Conservation (phyloP, 2,329 filamentous ascomycete species). For the Anthostomella pinea region DNA sequence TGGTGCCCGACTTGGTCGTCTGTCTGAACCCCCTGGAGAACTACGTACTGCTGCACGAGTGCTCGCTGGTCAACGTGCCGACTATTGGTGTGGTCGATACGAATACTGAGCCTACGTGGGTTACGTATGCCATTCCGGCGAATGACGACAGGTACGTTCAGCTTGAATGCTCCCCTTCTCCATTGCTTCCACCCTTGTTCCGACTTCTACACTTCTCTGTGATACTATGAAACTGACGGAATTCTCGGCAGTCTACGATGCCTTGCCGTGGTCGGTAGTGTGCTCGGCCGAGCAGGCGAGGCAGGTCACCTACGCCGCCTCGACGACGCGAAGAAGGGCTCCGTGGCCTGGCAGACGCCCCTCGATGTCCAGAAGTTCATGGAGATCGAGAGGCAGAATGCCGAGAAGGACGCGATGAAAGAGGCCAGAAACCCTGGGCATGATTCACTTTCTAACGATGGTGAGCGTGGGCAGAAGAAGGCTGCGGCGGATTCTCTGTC, state of each 20-base stretch:
- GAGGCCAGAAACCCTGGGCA: too few relatives aligned
- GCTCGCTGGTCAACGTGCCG: constrained; percentile 80
- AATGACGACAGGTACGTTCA: constrained; percentile 82
- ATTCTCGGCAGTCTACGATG: constrained; percentile 70
- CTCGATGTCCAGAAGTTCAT: constrained; percentile 42
- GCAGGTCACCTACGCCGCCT: constrained; percentile 68
- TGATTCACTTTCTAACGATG: too few relatives aligned
- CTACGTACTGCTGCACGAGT: constrained; percentile 85
- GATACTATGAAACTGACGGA: background rate
- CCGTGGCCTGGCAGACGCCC: constrained; percentile 60
- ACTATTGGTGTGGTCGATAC: constrained; percentile 96
- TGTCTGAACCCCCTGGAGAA: constrained; percentile 94
- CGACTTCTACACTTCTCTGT: background rate
- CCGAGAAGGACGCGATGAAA: constrained; percentile 2
- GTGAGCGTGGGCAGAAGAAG: too few relatives aligned
- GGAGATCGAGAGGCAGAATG: constrained; percentile 22
- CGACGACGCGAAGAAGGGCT: constrained; percentile 57
- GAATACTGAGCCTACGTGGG: constrained; percentile 85
- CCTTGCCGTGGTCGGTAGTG: constrained; percentile 76
- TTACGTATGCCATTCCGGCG: constrained; percentile 93
- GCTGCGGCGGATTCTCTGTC: too few relatives aligned
- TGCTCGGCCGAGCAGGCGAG: constrained; percentile 81
- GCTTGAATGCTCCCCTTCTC: background rate
- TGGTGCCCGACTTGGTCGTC: constrained; percentile 87
- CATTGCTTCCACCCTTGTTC: background rate